These are phyloP conservation scores for Candida awuae DNA, from an alignment of 805 yeast species.

Conservation along the genomic window DNA sequence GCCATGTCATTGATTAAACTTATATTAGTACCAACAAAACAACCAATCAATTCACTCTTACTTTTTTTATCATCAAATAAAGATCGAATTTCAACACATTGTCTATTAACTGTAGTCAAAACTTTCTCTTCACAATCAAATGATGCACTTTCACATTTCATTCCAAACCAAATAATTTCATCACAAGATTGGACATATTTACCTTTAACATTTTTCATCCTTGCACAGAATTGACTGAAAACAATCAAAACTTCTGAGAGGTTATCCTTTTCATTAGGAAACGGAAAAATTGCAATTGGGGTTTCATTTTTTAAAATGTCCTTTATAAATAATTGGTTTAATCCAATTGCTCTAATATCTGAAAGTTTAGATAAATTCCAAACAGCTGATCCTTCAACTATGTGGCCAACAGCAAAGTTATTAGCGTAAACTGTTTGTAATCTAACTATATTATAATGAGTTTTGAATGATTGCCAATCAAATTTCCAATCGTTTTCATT, in stretches of 20 bases:
- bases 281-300: constrained; percentile 25
- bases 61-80: constrained; percentile 16
- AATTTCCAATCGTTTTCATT: constrained; percentile 20
- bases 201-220: constrained; percentile 20
- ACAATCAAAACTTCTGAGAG: constrained; percentile 26
- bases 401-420: constrained; percentile 24
- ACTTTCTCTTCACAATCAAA: constrained; percentile 23
- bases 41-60: constrained; percentile 19
- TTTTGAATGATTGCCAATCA: constrained; percentile 22
- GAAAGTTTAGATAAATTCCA: constrained; percentile 24
- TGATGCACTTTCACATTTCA: constrained; percentile 21
- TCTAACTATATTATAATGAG: constrained; percentile 19
- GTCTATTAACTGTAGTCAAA: constrained; percentile 18
- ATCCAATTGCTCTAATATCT: constrained; percentile 22
- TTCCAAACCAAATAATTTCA: constrained; percentile 23
- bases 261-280: constrained; percentile 11
- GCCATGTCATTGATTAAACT: constrained; percentile 21
- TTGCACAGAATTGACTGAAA: constrained; percentile 22
- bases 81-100: constrained; percentile 24
- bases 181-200: constrained; percentile 20
- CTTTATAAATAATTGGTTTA: constrained; percentile 22
- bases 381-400: constrained; percentile 21
- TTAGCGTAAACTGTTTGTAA: constrained; percentile 23
- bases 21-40: constrained; percentile 21
- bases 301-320: constrained; percentile 19